Evolutionary conservation across 2,329 filamentous ascomycete genomes (phyloP), one percentile per base, ranked within the genome.

Genomic region (Amauroascus niger): DNA sequence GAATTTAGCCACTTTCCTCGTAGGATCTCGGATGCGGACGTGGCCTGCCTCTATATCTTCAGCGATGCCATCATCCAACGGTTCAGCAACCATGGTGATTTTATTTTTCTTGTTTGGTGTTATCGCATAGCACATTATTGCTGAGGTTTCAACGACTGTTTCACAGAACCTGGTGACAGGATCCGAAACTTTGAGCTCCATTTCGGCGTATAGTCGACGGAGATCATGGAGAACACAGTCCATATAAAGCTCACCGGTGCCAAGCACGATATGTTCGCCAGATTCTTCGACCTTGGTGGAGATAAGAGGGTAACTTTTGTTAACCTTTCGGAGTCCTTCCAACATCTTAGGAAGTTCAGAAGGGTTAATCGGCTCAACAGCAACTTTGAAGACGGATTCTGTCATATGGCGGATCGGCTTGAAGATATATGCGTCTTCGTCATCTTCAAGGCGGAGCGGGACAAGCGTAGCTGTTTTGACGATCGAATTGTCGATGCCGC

Each of bases 101-200:
- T 95, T 95, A 75, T 98, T 98, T 76, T 96, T 96, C 74, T 98
- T 98, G 75, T 98, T 98, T 1, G 93, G 93, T 1, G 93, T 97
- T 62, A 95, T 83, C 20, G 93, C 91, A 68, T 96, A 98, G 73
- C 93, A 98, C 72, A 96, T 96, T 56, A 95, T 96, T 18, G 90
- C 90, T 16, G 89, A 96, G 61, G 93, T 95, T 69, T 98, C 93
- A 35, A 95, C 89, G 24, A 96, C 91, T 0, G 93, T 98, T 73
- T 98, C 93, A 71, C 89, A 96, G 76, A 98, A 98, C 46, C 93
- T 80, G 14, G 93, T 97, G 41, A 98, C 91, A 0, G 93, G 93
- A 67, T 98, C 93, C 0, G 93, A 98, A 47, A 98, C 88, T 72
- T 97, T 97, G 72, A 98, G 87, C 68, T 98, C 93, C 93, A 98